A percentile compares a stretch with the other conserved stretches of the same genome.
These are phyloP conservation scores for Phlebopus sp. DNA, from an alignment of 1,284 basidiomycete genomes.

Conservation along the genomic window DNA sequence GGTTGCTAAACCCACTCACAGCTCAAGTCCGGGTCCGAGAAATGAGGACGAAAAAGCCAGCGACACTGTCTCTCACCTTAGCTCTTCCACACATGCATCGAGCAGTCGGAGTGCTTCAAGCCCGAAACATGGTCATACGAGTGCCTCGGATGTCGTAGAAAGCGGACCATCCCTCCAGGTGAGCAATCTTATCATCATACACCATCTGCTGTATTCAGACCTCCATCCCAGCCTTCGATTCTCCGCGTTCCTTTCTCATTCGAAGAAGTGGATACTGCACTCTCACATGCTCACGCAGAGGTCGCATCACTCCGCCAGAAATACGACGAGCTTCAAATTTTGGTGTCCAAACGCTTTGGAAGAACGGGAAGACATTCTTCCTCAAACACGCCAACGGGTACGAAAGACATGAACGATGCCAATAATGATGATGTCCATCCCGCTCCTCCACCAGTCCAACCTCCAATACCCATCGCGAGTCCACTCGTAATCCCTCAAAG, in stretches of 20 bases:
- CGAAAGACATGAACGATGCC: not conserved
- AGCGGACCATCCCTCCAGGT: no score
- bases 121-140: no score
- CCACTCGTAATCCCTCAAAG: not conserved
- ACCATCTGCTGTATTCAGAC: no score
- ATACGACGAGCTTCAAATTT: slow-evolving; percentile 23
- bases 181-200: no score
- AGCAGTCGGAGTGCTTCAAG: no score
- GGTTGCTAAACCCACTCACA: no score
- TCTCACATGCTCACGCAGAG: slow-evolving; percentile 23
- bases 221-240: not conserved
- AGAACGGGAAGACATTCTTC: not conserved
- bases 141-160: no score
- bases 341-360: slow-evolving; percentile 17
- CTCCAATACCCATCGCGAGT: not conserved
- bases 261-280: slow-evolving; percentile 25
- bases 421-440: not conserved
- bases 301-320: slow-evolving; percentile 22
- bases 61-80: no score
- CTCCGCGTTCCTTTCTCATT: slow-evolving; percentile 20
- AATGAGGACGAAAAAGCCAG: no score
- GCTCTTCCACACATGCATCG: no score
- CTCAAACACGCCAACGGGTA: slow-evolving; percentile 3
- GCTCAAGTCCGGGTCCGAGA: no score
- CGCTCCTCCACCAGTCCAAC: not conserved